Evolutionary conservation across 2,329 filamentous ascomycete species (phyloP).

Genomic region (Fusarium sp.): DNA sequence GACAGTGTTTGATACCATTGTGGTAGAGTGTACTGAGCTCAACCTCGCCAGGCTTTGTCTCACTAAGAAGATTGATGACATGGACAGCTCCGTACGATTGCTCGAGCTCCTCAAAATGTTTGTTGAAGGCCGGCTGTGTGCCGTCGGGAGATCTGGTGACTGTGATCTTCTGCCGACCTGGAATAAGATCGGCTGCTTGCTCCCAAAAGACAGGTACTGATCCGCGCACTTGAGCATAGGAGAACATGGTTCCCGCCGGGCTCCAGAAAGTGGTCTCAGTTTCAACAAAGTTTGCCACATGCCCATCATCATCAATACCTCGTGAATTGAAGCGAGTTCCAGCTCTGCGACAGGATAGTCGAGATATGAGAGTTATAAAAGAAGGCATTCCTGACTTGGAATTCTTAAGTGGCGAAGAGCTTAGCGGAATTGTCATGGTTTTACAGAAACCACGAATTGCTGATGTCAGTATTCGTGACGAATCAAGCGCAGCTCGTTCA

Average conservation of each 20-base stretch:
- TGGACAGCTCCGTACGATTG: conserved; percentile 90
- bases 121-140: conserved; percentile 93
- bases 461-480: conserved; percentile 87
- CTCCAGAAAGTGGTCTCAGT: conserved; percentile 94
- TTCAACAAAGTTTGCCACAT: conserved; percentile 99
- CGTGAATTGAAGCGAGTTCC: conserved; percentile 97
- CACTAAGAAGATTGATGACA: conserved; percentile 93
- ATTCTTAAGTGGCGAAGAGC: conserved; percentile 74
- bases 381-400: conserved; percentile 79
- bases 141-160: conserved; percentile 90
- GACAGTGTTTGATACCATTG: conserved; percentile 78
- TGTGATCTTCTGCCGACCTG: conserved; percentile 93
- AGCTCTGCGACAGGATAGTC: conserved; percentile 88
- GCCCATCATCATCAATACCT: conserved; percentile 96
- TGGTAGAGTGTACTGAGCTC: conserved; percentile 85
- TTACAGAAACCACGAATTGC: conserved; percentile 93
- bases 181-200: conserved; percentile 85
- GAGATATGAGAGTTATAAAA: conserved; percentile 87
- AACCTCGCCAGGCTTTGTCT: conserved; percentile 84
- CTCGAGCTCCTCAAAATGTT: conserved; percentile 90
- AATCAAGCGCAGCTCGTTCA: conserved; percentile 84
- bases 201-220: conserved; percentile 99
- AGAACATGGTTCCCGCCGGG: conserved; percentile 82
- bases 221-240: conserved; percentile 91
- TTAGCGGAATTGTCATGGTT: conserved; percentile 85